Evolutionary conservation across 257 asterid genomes (phyloP), one percentile per base, ranked within the genome.

Genomic region (Solanum peruvianum): DNA sequence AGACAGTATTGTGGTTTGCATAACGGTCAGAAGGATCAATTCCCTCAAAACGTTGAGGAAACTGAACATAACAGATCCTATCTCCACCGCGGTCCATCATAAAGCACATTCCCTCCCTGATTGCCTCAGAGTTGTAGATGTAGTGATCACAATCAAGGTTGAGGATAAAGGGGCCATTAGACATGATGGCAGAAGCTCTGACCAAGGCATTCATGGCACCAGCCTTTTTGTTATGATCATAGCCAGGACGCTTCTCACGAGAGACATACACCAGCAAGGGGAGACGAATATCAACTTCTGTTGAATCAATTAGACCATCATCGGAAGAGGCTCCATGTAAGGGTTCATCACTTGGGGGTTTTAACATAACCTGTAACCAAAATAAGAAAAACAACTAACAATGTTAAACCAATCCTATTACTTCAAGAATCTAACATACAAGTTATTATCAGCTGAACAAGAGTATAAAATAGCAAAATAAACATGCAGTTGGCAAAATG

Each of bases 161-260:
- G 66, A 95, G 94, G 78, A 95, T 95, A 88, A 95, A 95, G 47
- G 98, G 98, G 14, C 98, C 98, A 45, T 95, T 95, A 47, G 98
- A 95, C 98, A 94, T 93, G 87, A 95, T 92, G 64, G 98, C 98
- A 3, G 98, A 94, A 86, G 97, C 96, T 41, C 98, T 93, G 88
- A 95, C 98, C 88, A 95, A 87, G 11, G 98, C 98, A 83, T 95
- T 95, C 98, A 95, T 94, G 58, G 98, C 98, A 35, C 98, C 98
- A 29, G 98, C 98, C 91, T 95, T 95, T 88, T 95, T 95, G 88
- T 95, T 95, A 92, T 95, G 98, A 89, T 95, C 98, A 78, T 95
- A 95, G 8, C 98, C 98, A 1, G 98, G 98, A 23, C 98, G 95
- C 86, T 95, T 95, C 85, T 95, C 98, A 52, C 98, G 97, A 60